Base-by-base conservation (phyloP, 2,329 filamentous ascomycete genomes). In the Aspergillus pseudoterreus region DNA sequence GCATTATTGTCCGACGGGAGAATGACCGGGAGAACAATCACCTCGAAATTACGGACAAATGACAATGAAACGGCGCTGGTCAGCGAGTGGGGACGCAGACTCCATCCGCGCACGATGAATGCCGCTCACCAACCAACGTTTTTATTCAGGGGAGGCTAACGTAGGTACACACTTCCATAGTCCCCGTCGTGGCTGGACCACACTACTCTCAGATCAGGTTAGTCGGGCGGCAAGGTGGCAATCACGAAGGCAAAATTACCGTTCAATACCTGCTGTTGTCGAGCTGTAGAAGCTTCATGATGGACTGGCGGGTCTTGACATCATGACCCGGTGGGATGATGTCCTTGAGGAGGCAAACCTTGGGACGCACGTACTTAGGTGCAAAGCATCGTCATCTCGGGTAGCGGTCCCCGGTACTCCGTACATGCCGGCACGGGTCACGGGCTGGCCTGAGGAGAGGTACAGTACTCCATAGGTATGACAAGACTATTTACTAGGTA, bases 341-440 rank as follows among this genome's bases (percentile, higher is more conserved):
- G 17, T 39, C 36, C 12, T 22, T 6, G 22, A 22, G 5, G 22
- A 22, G 6, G 22, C 19, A 22, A 22, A 6, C 22, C 22, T 6
- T 22, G 22, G 22, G 22, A 6, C 4, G 5, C 22, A 22, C 4
- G 22, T 22, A 6, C 22, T 22, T 22, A 22, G 22, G 22, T 39
- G 12, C 36, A 4, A 32, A 22, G 43, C 33, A 45, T 45, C 27
- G 35, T 22, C 32, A 42, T 36, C 19, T 30, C 44, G 49, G 49
- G 43, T 51, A 44, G 49, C 43, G 49, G 49, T 51, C 49, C 35
- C 30, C 35, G 43, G 47, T 46, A 19, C 19, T 19, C 19, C 19
- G 19, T 19, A 55, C 53, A 50, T 55, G 53, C 49, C 22, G 50
- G 50, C 53, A 55, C 53, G 43, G 53, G 41, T 52, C 53, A 52